Conservation (phyloP, 2,329 filamentous ascomycete species). For the Fusarium sp. region DNA sequence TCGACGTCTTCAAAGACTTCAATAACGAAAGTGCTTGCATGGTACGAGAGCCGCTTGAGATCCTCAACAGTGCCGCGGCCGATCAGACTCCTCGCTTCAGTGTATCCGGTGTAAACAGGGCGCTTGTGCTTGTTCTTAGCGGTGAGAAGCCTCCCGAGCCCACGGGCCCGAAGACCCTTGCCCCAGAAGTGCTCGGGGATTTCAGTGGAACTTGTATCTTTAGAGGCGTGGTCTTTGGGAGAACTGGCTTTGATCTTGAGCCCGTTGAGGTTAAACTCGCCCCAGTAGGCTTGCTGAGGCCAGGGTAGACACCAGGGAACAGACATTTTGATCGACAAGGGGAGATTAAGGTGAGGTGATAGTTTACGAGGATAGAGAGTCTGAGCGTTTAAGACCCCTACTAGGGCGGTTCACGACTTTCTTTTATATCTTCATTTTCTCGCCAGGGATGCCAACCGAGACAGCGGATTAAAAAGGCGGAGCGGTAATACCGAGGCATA, state of each 20-base stretch:
- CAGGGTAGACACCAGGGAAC: slow-evolving; percentile 31
- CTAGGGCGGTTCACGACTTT: slow-evolving; percentile 1
- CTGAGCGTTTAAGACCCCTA: slow-evolving; percentile 32
- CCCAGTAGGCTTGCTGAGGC: slow-evolving; percentile 37
- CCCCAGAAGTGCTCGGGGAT: slow-evolving; percentile 36
- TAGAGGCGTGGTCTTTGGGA: slow-evolving; percentile 7
- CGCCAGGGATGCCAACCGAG: background rate
- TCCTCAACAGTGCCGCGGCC: slow-evolving; percentile 27
- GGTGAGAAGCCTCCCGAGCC: slow-evolving; percentile 22
- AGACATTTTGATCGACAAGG: slow-evolving; percentile 39
- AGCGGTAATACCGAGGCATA: background rate
- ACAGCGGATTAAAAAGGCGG: slow-evolving; percentile 7
- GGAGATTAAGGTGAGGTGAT: slow-evolving; percentile 15
- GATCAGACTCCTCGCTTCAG: slow-evolving; percentile 37
- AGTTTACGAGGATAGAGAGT: slow-evolving; percentile 17
- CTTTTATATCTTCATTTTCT: slow-evolving; percentile 15
- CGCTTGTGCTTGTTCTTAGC: slow-evolving; percentile 9
- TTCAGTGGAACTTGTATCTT: background rate
- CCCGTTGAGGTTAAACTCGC: slow-evolving; percentile 38
- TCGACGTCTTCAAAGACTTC: slow-evolving; percentile 35
- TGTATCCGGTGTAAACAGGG: slow-evolving; percentile 27
- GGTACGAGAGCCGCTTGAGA: slow-evolving; percentile 24
- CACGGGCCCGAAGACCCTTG: slow-evolving; percentile 33
- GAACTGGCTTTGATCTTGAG: slow-evolving; percentile 37
- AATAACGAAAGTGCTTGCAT: slow-evolving; percentile 30